A percentile compares a stretch with the other conserved stretches of the same genome.
Conservation (phyloP, 73 alveolate species). For the Blepharisma stoltei region DNA sequence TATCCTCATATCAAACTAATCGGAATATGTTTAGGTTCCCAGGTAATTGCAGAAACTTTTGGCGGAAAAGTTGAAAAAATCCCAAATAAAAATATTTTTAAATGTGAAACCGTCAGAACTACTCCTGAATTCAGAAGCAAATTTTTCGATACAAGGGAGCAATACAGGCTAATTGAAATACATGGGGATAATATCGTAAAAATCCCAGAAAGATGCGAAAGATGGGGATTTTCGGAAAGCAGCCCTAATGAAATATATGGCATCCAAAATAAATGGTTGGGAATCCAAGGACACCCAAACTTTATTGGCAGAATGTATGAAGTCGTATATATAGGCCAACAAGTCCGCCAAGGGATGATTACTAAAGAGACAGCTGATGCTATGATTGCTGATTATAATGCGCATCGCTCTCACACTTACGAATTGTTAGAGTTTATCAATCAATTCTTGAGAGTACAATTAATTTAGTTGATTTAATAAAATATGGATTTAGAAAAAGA, state of each 20-base stretch:
- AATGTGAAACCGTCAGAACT: background rate
- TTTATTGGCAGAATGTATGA: background rate
- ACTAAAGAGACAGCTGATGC: too few relatives aligned
- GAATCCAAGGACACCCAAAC: conserved; percentile 1
- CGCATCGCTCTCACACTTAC: too few relatives aligned
- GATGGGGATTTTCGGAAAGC: background rate
- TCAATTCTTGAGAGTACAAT: too few relatives aligned
- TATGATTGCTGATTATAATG: too few relatives aligned
- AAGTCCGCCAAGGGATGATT: too few relatives aligned
- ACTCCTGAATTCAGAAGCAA: background rate
- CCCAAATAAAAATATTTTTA: background rate
- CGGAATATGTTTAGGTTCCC: conserved; percentile 11
- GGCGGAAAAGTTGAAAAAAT: background rate
- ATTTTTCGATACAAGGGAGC: background rate
- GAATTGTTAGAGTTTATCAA: too few relatives aligned
- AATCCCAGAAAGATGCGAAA: conserved; percentile 5
- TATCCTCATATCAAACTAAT: background rate
- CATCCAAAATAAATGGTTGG: background rate
- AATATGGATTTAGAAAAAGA: too few relatives aligned
- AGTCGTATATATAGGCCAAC: too few relatives aligned
- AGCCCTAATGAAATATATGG: background rate
- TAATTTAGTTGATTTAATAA: too few relatives aligned
- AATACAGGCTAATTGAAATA: background rate
- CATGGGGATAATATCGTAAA: background rate
- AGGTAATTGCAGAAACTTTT: conserved; percentile 2